Conservation (phyloP, 495 filamentous ascomycete genomes). For the Tuber magnatum region DNA sequence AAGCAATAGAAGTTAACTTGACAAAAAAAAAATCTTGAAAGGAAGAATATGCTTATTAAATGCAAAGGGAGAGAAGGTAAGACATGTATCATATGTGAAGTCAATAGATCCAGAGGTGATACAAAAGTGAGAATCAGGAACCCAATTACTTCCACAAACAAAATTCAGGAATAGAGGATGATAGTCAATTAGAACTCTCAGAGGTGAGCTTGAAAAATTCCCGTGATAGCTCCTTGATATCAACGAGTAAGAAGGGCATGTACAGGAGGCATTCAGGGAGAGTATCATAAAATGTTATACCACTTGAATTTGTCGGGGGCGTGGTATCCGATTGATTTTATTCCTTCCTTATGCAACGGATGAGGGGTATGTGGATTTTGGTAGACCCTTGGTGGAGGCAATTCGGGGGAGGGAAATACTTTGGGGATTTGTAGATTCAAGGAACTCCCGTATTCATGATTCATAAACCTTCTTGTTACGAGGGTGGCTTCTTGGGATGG, state of each 20-base stretch:
- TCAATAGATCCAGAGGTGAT: too few relatives aligned
- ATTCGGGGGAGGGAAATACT: background rate
- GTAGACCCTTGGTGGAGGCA: background rate
- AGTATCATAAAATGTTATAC: background rate
- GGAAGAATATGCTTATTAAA: too few relatives aligned
- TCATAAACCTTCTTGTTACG: too few relatives aligned
- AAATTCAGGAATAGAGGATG: too few relatives aligned
- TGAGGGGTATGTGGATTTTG: background rate
- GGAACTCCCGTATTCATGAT: background rate
- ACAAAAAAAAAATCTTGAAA: too few relatives aligned
- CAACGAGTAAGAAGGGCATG: background rate
- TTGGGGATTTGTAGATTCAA: background rate
- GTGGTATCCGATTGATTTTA: background rate
- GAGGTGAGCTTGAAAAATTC: too few relatives aligned
- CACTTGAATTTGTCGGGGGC: background rate
- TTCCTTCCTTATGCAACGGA: background rate
- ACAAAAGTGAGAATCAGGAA: too few relatives aligned
- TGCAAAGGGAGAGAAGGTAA: too few relatives aligned
- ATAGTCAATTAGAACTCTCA: conserved; percentile 40
- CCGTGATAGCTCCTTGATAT: background rate
- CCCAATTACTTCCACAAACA: too few relatives aligned
- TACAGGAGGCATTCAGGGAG: background rate
- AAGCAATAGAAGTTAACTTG: too few relatives aligned
- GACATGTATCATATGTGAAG: too few relatives aligned
- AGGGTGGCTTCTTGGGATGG: too few relatives aligned